A percentile compares a stretch with the other conserved stretches of the same genome.
Evolutionary conservation across 768 basidiomycete genomes (phyloP).

Genomic region (Tricholoma sp.): DNA sequence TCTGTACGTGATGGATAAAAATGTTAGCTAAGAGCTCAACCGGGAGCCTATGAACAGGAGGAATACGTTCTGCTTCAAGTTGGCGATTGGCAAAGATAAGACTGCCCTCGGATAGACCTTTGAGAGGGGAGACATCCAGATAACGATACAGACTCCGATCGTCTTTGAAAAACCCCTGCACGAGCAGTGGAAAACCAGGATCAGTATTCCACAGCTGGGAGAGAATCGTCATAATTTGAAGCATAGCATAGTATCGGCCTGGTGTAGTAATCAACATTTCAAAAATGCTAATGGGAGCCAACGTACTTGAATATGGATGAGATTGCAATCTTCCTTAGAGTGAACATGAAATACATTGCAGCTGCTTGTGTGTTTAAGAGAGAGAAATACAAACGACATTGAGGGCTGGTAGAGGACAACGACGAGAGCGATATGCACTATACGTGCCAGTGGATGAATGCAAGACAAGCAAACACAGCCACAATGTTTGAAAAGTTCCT

Average conservation of each 20-base stretch:
- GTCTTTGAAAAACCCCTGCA: background rate
- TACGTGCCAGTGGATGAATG: background rate
- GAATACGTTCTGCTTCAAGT: background rate
- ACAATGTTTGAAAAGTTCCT: too few relatives aligned
- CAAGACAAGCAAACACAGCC: too few relatives aligned
- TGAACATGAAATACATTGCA: too few relatives aligned
- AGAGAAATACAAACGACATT: too few relatives aligned
- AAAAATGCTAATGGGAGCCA: too few relatives aligned
- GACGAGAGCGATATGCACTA: background rate
- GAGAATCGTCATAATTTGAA: background rate
- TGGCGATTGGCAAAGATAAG: background rate
- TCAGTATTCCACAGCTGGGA: background rate
- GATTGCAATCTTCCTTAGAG: too few relatives aligned
- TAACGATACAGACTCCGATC: background rate
- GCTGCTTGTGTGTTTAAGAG: too few relatives aligned
- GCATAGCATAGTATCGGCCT: background rate
- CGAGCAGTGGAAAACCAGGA: background rate
- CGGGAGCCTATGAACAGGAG: slow-evolving; percentile 1
- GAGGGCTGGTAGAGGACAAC: too few relatives aligned
- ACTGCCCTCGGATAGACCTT: background rate
- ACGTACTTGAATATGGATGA: background rate
- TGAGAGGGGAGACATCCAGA: background rate
- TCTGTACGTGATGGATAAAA: background rate
- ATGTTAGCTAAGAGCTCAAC: slow-evolving; percentile 1
- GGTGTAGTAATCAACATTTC: too few relatives aligned